phyloP scores from a whole-genome alignment of 768 basidiomycete species.

The Leccinum fibrillosum region DNA sequence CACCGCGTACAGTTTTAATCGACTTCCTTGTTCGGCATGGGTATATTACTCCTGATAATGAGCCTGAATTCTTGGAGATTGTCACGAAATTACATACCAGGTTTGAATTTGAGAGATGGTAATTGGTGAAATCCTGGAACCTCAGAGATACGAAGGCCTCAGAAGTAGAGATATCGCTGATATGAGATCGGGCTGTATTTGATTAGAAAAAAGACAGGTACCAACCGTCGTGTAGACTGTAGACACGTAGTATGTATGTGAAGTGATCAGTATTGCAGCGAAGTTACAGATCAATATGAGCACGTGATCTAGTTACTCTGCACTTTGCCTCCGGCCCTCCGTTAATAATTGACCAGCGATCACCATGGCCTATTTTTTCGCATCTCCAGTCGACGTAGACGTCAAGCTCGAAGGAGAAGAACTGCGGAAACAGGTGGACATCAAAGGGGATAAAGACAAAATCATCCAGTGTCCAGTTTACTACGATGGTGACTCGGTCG shows the following conservation, averaged over 20 bases:
- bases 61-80: conserved; percentile 79
- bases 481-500: conserved; percentile 92
- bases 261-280: not conserved
- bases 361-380: conserved; percentile 82
- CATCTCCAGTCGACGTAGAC: conserved; percentile 87
- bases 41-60: conserved; percentile 82
- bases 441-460: conserved; percentile 88
- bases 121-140: not conserved
- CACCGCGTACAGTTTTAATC: conserved; percentile 60
- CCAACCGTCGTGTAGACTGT: not conserved
- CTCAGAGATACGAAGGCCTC: not conserved
- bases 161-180: not conserved
- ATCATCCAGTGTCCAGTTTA: conserved; percentile 85
- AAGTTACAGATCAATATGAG: not conserved
- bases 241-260: no score
- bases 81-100: conserved; percentile 67
- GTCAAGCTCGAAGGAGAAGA: conserved; percentile 87
- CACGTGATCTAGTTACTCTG: conserved; percentile 11
- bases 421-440: conserved; percentile 81
- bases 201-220: not conserved
- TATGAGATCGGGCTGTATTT: not conserved
- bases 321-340: not conserved
- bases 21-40: conserved; percentile 90
- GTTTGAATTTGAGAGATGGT: conserved; percentile 63
- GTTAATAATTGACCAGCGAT: not conserved